Conservation (phyloP, 352 stramenopile species). For the Globisporangium spinosum region DNA sequence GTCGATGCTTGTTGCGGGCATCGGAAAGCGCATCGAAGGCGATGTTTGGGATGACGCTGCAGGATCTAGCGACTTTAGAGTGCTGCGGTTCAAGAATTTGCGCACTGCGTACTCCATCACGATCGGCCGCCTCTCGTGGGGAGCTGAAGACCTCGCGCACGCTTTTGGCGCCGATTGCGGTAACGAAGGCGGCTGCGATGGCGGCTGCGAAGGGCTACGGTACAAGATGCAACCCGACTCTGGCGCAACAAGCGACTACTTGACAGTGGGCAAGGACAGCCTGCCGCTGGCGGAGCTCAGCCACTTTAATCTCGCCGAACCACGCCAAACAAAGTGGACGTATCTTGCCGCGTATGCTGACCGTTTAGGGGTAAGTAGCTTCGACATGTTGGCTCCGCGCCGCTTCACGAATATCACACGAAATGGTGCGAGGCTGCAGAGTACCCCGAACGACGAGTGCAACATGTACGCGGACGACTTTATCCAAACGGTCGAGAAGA, state of each 20-base stretch:
- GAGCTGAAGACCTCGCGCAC: conserved; percentile 1
- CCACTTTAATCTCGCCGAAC: neutral
- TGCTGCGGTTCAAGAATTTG: conserved; percentile 4
- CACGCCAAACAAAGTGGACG: too few species aligned
- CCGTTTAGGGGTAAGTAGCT: too few species aligned
- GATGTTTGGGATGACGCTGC: neutral
- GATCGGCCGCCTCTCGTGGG: conserved; percentile 8
- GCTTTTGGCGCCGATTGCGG: neutral
- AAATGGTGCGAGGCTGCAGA: too few species aligned
- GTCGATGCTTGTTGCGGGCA: conserved; percentile 14
- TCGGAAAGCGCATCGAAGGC: conserved; percentile 6
- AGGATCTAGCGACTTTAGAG: too few species aligned
- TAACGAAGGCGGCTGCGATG: neutral
- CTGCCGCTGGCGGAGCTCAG: conserved; percentile 3
- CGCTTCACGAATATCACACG: too few species aligned
- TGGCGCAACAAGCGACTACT: conserved; percentile 8
- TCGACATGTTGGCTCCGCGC: too few species aligned
- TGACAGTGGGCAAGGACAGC: neutral
- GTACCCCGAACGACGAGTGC: too few species aligned
- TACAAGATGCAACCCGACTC: conserved; percentile 7
- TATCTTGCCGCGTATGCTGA: too few species aligned
- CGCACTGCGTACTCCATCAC: conserved; percentile 10
- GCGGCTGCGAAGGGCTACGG: neutral
- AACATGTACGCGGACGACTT: too few species aligned
- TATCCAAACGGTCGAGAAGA: too few species aligned